These are phyloP conservation scores for Arabidopsis lyrata DNA, from an alignment of 441 rosid species.

Conservation along the genomic window DNA sequence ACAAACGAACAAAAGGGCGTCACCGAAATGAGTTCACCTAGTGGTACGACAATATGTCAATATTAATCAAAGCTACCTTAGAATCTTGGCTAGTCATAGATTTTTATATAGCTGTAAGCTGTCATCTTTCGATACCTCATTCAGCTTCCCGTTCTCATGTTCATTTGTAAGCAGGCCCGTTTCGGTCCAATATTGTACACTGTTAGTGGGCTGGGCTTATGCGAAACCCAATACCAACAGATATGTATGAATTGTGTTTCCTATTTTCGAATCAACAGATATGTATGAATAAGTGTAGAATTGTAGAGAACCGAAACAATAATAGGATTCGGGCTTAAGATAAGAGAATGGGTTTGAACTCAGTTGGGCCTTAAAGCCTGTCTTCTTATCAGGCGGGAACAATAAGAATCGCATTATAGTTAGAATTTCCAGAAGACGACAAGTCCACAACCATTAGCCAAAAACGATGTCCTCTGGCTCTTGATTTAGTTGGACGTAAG, in stretches of 20 bases:
- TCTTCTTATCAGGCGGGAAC: slow-evolving; percentile 8
- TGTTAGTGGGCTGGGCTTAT: too few relatives aligned
- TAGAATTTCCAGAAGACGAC: not conserved
- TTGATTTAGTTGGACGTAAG: not conserved
- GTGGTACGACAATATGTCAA: not conserved
- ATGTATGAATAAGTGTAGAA: too few relatives aligned
- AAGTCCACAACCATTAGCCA: not conserved
- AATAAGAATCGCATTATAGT: not conserved
- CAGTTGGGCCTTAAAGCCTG: slow-evolving; percentile 29
- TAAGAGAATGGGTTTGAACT: not conserved
- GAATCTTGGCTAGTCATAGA: slow-evolving; percentile 3
- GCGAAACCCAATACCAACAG: too few relatives aligned
- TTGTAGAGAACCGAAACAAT: not conserved
- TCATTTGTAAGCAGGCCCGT: too few relatives aligned
- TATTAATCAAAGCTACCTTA: not conserved
- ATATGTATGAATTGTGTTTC: too few relatives aligned
- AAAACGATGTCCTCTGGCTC: not conserved
- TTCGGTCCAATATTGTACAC: too few relatives aligned
- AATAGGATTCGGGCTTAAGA: not conserved
- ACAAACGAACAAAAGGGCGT: not conserved
- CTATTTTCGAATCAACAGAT: too few relatives aligned
- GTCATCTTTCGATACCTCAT: not conserved
- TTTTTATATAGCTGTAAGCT: not conserved
- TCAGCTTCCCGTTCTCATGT: not conserved
- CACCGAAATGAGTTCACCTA: not conserved